Percentiles rank a stretch among this genome's conserved stretches.
phyloP scores from a whole-genome alignment of 1,284 basidiomycete species.

The Agaricales sp. region DNA sequence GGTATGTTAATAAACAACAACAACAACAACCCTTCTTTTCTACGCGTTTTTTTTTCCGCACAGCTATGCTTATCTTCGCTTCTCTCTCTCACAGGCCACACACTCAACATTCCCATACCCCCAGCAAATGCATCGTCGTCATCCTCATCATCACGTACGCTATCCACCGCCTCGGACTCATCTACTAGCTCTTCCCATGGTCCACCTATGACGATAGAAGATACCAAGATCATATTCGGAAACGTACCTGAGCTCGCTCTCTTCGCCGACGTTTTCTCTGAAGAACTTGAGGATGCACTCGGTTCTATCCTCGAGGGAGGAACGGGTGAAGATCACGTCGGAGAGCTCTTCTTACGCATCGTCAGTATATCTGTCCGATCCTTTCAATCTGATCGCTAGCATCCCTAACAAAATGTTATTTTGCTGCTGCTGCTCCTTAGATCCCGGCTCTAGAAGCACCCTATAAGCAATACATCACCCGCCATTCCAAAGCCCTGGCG shows the following conservation, averaged over 20 bases:
- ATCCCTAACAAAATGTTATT: slow-evolving; percentile 3
- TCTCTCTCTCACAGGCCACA: slow-evolving; percentile 25
- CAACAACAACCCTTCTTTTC: neutral
- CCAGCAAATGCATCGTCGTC: slow-evolving; percentile 23
- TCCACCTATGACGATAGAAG: slow-evolving; percentile 58
- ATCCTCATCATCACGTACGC: slow-evolving; percentile 37
- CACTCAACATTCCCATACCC: slow-evolving; percentile 21
- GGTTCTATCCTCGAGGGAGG: slow-evolving; percentile 42
- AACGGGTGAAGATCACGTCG: slow-evolving; percentile 63
- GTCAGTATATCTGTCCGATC: slow-evolving; percentile 29
- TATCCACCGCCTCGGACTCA: slow-evolving; percentile 43
- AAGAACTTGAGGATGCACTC: slow-evolving; percentile 45
- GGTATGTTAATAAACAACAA: no score
- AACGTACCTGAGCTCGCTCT: slow-evolving; percentile 70
- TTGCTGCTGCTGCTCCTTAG: slow-evolving; percentile 26
- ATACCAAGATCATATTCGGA: slow-evolving; percentile 68
- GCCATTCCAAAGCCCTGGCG: slow-evolving; percentile 68
- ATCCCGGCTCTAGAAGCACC: slow-evolving; percentile 69
- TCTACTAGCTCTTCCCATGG: slow-evolving; percentile 27
- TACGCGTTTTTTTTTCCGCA: slow-evolving; percentile 2
- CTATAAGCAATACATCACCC: slow-evolving; percentile 83
- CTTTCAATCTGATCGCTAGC: neutral
- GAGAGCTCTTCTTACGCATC: slow-evolving; percentile 64
- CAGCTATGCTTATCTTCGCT: slow-evolving; percentile 7
- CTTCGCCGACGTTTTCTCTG: slow-evolving; percentile 60